Evolutionary conservation across 495 filamentous ascomycete species (phyloP).

Genomic region (Amphirosellinia nigrospora): DNA sequence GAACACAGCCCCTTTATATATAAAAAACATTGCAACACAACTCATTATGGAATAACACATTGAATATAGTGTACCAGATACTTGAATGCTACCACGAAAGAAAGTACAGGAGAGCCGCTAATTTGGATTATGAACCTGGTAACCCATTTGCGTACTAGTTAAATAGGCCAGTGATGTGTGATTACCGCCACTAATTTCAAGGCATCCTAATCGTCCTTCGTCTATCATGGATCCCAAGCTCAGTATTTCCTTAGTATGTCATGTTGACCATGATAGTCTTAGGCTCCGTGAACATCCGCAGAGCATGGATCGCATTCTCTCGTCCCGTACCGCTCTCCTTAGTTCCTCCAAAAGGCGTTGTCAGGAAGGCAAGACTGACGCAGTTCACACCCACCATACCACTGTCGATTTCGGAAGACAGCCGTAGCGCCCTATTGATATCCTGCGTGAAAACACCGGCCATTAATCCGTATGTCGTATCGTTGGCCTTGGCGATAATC

Average conservation of each 20-base stretch:
- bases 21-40: neutral
- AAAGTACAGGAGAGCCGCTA: neutral
- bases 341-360: constrained; percentile 57
- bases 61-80: neutral
- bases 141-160: neutral
- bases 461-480: constrained; percentile 55
- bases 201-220: neutral
- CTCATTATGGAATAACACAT: neutral
- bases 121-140: neutral
- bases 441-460: constrained; percentile 58
- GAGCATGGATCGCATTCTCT: constrained; percentile 50
- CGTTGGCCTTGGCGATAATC: constrained; percentile 56
- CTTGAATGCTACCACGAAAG: neutral
- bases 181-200: neutral
- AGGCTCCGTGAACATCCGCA: constrained; percentile 52
- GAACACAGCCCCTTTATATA: neutral
- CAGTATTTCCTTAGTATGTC: constrained; percentile 29
- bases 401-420: constrained; percentile 54
- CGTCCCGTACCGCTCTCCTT: constrained; percentile 59
- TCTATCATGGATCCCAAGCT: neutral
- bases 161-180: too few relatives aligned
- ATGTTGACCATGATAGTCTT: constrained; percentile 59
- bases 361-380: constrained; percentile 27
- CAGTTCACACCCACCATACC: constrained; percentile 64
- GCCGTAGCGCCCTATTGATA: constrained; percentile 55